Percentiles rank a stretch among this genome's conserved stretches.
Conservation (phyloP, 495 filamentous ascomycete genomes). For the Endocarpon pusillum region DNA sequence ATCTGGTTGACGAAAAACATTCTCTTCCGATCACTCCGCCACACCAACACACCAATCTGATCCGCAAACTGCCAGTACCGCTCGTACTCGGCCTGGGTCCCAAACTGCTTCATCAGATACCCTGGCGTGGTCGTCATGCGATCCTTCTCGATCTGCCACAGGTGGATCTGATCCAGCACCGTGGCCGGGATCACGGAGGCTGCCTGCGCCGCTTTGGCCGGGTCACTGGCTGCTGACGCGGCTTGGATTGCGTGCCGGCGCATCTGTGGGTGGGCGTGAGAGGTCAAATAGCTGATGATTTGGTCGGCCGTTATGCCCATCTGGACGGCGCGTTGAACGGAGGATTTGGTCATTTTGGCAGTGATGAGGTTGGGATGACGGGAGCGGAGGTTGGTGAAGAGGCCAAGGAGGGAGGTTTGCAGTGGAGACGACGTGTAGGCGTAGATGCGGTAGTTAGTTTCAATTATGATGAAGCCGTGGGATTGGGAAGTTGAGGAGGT, state of each 20-base stretch:
- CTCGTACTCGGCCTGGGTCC: conserved; percentile 55
- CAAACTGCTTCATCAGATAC: conserved; percentile 83
- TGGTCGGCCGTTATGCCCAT: conserved; percentile 90
- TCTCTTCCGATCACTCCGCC: conserved; percentile 60
- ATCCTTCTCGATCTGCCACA: conserved; percentile 96
- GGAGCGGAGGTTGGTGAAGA: conserved; percentile 70
- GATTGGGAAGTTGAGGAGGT: conserved; percentile 25
- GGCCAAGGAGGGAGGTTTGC: conserved; percentile 81
- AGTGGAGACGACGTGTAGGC: conserved; percentile 87
- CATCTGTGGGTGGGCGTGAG: conserved; percentile 88
- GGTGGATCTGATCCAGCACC: conserved; percentile 88
- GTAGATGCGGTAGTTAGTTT: conserved; percentile 98
- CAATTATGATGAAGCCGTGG: conserved; percentile 80
- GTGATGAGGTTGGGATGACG: conserved; percentile 87
- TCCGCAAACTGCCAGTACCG: conserved; percentile 62
- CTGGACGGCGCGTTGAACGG: conserved; percentile 66
- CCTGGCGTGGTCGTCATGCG: conserved; percentile 67
- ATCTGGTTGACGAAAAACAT: conserved; percentile 78
- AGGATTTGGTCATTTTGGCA: conserved; percentile 71
- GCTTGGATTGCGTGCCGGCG: conserved; percentile 30
- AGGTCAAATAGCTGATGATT: conserved; percentile 73
- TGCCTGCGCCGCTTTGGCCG: conserved; percentile 17
- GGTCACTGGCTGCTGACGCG: conserved; percentile 6
- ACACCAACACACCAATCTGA: conserved; percentile 80
- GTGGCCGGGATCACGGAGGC: conserved; percentile 70